Evolutionary conservation across 2,329 filamentous ascomycete species (phyloP).

Genomic region (Chrysoporthe austroafricana): DNA sequence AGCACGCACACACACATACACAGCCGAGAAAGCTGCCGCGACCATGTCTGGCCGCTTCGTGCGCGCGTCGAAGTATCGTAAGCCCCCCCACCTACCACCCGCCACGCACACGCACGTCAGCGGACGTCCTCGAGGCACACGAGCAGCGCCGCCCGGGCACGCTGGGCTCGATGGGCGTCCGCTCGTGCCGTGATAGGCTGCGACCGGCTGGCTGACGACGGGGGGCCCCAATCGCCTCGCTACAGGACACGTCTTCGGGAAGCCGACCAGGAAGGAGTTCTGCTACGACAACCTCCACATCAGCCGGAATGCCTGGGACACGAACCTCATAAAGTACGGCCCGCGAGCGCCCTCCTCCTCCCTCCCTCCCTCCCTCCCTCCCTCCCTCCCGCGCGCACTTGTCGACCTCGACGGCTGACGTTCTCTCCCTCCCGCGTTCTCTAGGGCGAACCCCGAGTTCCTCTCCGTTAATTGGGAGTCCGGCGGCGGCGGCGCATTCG

Average conservation of each 20-base stretch:
- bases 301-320: constrained; percentile 99
- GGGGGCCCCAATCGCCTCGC: constrained; percentile 33
- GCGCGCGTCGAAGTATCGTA: constrained; percentile 71
- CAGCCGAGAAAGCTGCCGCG: constrained; percentile 18
- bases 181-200: constrained; percentile 28
- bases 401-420: constrained; percentile 28
- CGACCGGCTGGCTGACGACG: constrained; percentile 36
- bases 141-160: constrained; percentile 20
- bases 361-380: neutral
- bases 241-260: constrained; percentile 95
- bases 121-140: constrained; percentile 31
- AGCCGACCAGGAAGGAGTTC: constrained; percentile 92
- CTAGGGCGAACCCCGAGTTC: constrained; percentile 89
- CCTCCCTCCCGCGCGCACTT: neutral
- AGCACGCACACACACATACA: neutral
- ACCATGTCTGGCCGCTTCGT: constrained; percentile 68
- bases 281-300: constrained; percentile 98
- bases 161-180: constrained; percentile 7
- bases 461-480: constrained; percentile 98
- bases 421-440: constrained; percentile 28
- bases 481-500: constrained; percentile 93
- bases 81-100: constrained; percentile 36
- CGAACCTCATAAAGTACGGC: constrained; percentile 60
- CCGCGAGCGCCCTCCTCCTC: no score
- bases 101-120: constrained; percentile 17